These are phyloP conservation scores for Leccinum barrowsii DNA, from an alignment of 768 basidiomycete genomes.

Conservation along the genomic window DNA sequence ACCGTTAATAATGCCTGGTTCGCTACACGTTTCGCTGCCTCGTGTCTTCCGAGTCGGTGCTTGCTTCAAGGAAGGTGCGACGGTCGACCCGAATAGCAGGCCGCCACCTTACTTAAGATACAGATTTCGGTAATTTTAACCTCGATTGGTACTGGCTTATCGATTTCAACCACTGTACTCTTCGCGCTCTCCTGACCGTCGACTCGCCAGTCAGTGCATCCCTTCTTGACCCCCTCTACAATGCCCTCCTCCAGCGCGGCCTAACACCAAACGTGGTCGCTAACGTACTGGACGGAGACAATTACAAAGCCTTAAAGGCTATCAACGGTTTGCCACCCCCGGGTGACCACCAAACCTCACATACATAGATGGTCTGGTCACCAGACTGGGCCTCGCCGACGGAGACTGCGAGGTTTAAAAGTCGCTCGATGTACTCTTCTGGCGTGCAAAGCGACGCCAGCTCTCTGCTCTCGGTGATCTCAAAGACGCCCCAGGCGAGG, in stretches of 20 bases:
- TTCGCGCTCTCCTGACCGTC: constrained; percentile 41
- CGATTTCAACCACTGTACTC: constrained; percentile 56
- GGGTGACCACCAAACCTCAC: constrained; percentile 32
- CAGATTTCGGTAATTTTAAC: too few relatives aligned
- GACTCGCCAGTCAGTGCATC: constrained; percentile 49
- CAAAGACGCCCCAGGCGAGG: constrained; percentile 9
- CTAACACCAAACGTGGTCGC: constrained; percentile 52
- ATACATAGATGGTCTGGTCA: constrained; percentile 47
- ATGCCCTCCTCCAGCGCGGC: constrained; percentile 60
- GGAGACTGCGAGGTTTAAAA: constrained; percentile 64
- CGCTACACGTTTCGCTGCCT: neutral
- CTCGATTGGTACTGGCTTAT: neutral
- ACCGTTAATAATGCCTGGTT: neutral
- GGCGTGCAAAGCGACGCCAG: constrained; percentile 36
- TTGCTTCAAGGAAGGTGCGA: neutral
- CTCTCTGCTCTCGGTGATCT: constrained; percentile 1
- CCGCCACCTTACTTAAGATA: too few relatives aligned
- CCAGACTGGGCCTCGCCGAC: constrained; percentile 51
- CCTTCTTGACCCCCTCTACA: constrained; percentile 63
- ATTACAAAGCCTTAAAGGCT: too few relatives aligned
- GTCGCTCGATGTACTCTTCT: constrained; percentile 41
- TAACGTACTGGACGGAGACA: too few relatives aligned
- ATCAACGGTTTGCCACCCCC: too few relatives aligned
- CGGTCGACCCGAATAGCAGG: too few relatives aligned
- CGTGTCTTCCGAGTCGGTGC: neutral